phyloP scores from a whole-genome alignment of 179 eudicot species.

The Silene noctiflora region DNA sequence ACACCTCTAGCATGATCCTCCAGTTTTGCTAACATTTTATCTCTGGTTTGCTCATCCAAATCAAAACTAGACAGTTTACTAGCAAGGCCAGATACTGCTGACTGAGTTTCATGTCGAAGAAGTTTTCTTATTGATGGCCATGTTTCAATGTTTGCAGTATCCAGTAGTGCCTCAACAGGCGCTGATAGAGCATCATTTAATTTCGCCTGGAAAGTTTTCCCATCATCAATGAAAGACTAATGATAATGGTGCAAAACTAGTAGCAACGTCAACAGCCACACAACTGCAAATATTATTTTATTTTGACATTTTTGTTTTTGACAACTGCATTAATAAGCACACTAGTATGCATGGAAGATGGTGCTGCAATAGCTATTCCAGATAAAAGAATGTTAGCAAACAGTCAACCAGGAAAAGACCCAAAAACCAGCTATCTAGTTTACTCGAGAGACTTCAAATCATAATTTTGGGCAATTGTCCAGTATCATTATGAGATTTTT shows the following conservation, averaged over 20 bases:
- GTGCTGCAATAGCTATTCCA: neutral
- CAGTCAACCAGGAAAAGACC: no score
- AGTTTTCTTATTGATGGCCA: slow-evolving; percentile 92
- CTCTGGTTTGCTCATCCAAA: slow-evolving; percentile 63
- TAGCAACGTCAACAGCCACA: neutral
- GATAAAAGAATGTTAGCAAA: neutral
- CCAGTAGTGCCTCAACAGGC: slow-evolving; percentile 92
- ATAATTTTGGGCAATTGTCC: neutral
- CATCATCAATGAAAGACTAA: neutral
- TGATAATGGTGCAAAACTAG: neutral
- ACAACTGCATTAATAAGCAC: no score
- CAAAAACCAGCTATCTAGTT: neutral
- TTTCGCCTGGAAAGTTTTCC: slow-evolving; percentile 47
- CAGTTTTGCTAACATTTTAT: slow-evolving; percentile 55
- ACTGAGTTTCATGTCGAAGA: slow-evolving; percentile 64
- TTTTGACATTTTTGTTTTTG: no score
- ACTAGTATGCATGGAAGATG: neutral
- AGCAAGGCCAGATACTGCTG: slow-evolving; percentile 65
- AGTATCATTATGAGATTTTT: neutral
- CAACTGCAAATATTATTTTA: no score
- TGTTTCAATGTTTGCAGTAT: slow-evolving; percentile 77
- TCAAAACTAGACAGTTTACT: slow-evolving; percentile 76
- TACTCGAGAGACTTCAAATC: neutral
- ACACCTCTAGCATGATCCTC: slow-evolving; percentile 66
- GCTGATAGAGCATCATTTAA: slow-evolving; percentile 64